Evolutionary conservation across 192 early-diverging fungal species (phyloP), one percentile per base, ranked within the genome.

Genomic region (Pilaira anomala): DNA sequence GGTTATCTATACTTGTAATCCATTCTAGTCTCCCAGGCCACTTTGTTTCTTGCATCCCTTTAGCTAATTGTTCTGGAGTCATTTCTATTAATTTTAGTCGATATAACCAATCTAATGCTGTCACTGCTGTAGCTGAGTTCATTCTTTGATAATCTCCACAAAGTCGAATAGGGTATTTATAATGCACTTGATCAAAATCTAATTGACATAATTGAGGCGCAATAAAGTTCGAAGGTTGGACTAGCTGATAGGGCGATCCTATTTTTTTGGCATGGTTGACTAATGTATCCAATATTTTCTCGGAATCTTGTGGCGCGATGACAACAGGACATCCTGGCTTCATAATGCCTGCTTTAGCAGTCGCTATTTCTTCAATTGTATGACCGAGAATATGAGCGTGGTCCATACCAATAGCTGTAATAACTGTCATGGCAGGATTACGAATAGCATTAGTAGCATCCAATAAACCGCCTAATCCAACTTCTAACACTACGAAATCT

Each of bases 1-100:
- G 60, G 39, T 40, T 21, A 18, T 62, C 52, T 41, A 12, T 50
- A 1, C 36, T 9, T 13, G 60, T 62, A 8, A 72, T 33, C 84
- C 85, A 88, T 46, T 95, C 90, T 54, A 98, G 62, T 3, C 95
- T 80, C 12, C 95, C 95, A 0, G 91, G 91, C 91, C 93, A 95
- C 40, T 78, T 65, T 3, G 90, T 87, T 14, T 72, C 63, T 29
- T 73, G 54, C 49, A 98, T 81, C 8, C 91, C 95, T 12, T 77
- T 49, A 14, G 75, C 71, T 21, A 96, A 78, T 8, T 68, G 62
- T 3, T 78, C 72, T 25, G 81, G 66, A 6, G 33, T 58, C 39
- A 58, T 24, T 24, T 25, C 21, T 36, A 69, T 39, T 2, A 55
- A n/a, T 2, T 46, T 22, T 18, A 29, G 12, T 12, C 41, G 51